These are phyloP conservation scores for Nectriaceae sp. DNA, from an alignment of 2,329 filamentous ascomycete species.

Conservation along the genomic window DNA sequence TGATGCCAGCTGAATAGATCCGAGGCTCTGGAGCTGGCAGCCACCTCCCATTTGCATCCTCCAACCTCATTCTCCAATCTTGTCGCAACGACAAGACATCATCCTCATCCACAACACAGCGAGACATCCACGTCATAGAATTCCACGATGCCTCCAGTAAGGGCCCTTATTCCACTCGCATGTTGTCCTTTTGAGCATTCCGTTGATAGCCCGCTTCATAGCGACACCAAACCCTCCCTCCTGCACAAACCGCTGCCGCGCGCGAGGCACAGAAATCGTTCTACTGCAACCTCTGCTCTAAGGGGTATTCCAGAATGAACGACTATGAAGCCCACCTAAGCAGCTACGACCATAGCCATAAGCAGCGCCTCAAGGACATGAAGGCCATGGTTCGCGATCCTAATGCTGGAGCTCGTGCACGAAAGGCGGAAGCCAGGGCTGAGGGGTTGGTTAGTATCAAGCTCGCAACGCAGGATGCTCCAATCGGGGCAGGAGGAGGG, in stretches of 20 bases:
- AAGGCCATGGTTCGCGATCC: slow-evolving; percentile 79
- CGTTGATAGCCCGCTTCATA: slow-evolving; percentile 30
- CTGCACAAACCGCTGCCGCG: slow-evolving; percentile 63
- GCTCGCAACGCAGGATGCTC: slow-evolving; percentile 42
- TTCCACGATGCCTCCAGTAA: slow-evolving; percentile 57
- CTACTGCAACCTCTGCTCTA: slow-evolving; percentile 85
- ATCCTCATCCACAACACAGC: not conserved
- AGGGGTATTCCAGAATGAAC: slow-evolving; percentile 93
- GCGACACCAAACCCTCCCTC: slow-evolving; percentile 59
- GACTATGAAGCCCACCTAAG: slow-evolving; percentile 94
- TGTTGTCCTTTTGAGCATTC: slow-evolving; percentile 17
- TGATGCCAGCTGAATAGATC: slow-evolving; percentile 6
- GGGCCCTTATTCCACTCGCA: slow-evolving; percentile 45
- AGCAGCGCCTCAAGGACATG: slow-evolving; percentile 86
- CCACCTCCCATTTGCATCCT: not conserved
- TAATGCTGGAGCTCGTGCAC: slow-evolving; percentile 62
- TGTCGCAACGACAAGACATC: too few species aligned
- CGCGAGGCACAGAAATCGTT: slow-evolving; percentile 79
- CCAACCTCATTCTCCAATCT: not conserved
- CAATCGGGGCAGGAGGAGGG: slow-evolving; percentile 39
- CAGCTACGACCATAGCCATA: slow-evolving; percentile 95
- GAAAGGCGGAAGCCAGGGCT: slow-evolving; percentile 71
- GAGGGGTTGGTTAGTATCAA: slow-evolving; percentile 71
- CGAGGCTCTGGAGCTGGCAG: not conserved
- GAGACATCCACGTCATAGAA: not conserved